Evolutionary conservation across 768 basidiomycete genomes (phyloP).

Genomic region (Mycena metata): DNA sequence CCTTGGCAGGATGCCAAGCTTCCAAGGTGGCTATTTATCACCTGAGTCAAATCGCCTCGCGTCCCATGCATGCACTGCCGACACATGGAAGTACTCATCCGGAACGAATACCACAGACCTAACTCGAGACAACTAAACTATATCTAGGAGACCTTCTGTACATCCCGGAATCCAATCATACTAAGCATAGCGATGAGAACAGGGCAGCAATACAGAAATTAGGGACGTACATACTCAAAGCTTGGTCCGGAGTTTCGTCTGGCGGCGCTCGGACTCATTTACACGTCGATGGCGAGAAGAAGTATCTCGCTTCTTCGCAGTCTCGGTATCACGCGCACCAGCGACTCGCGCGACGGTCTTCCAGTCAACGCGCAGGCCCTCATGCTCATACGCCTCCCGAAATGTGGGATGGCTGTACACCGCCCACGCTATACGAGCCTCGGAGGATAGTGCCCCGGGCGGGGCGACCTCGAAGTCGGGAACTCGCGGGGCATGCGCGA

Average conservation of each 20-base stretch:
- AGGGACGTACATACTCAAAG: background rate
- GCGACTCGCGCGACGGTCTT: constrained; percentile 14
- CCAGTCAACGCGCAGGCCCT: constrained; percentile 53
- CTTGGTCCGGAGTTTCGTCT: background rate
- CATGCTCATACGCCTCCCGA: constrained; percentile 54
- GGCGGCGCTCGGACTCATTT: too few species aligned
- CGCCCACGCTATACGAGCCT: constrained; percentile 60
- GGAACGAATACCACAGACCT: too few species aligned
- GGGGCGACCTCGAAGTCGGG: constrained; percentile 61
- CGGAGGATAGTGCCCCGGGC: constrained; percentile 50
- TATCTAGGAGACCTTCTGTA: too few species aligned
- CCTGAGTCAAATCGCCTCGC: too few species aligned
- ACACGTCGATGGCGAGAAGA: background rate
- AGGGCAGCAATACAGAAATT: too few species aligned
- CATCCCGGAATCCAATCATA: too few species aligned
- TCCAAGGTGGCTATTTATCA: too few species aligned
- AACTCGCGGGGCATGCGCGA: constrained; percentile 56
- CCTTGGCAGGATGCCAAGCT: too few species aligned
- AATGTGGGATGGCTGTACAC: constrained; percentile 54
- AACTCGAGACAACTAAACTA: too few species aligned
- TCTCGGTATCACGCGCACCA: constrained; percentile 2
- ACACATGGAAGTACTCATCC: too few species aligned
- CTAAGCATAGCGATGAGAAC: too few species aligned
- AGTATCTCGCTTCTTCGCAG: background rate
- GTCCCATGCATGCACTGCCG: too few species aligned